Evolutionary conservation across 768 basidiomycete genomes (phyloP).

Genomic region (Leucosporidium creatinivorum): DNA sequence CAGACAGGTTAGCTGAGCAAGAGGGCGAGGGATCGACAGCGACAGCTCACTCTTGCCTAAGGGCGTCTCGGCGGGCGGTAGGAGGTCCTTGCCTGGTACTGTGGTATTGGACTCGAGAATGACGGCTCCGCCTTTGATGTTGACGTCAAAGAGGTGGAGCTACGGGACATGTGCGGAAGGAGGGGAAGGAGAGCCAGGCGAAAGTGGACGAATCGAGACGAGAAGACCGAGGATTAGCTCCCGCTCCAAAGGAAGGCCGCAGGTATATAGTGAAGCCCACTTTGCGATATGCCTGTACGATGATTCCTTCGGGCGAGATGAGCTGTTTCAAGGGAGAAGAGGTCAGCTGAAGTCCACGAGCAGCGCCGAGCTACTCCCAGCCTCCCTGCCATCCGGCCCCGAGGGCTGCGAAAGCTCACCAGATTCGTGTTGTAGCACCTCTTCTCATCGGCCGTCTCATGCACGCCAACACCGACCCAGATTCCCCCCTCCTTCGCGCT

Average conservation of each 20-base stretch:
- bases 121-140: conserved; percentile 13
- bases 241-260: neutral
- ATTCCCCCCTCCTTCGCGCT: conserved; percentile 13
- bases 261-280: neutral
- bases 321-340: conserved; percentile 3
- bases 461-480: conserved; percentile 35
- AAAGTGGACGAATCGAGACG: too few relatives aligned
- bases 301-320: conserved; percentile 25
- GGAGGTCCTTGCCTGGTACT: conserved; percentile 6
- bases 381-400: too few relatives aligned
- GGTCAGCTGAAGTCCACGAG: neutral
- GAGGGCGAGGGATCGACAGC: too few relatives aligned
- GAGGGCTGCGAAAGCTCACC: neutral
- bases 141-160: conserved; percentile 37
- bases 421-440: conserved; percentile 35
- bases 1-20: neutral
- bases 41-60: conserved; percentile 18
- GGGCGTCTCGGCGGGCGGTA: conserved; percentile 12
- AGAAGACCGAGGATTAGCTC: too few relatives aligned
- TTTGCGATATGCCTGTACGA: conserved; percentile 23
- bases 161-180: neutral
- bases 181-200: too few relatives aligned
- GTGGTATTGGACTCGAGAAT: conserved; percentile 31
- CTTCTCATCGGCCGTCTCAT: conserved; percentile 29
- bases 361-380: too few relatives aligned